Base-by-base conservation (phyloP, 805 yeast species). In the Candida namnaoensis region DNA sequence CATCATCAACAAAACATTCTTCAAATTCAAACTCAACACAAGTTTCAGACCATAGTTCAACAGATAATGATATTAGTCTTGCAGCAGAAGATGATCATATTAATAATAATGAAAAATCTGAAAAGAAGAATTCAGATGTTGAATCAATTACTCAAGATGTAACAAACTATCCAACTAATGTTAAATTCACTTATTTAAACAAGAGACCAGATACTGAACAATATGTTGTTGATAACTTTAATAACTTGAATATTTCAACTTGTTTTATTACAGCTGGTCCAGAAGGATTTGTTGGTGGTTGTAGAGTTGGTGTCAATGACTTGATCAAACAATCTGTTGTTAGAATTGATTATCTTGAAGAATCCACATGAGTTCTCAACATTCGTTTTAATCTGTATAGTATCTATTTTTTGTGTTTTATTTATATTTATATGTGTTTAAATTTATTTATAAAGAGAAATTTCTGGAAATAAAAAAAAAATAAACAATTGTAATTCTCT, bases 241-340 rank as follows among this genome's bases (percentile, higher is more conserved):
- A 32, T 7, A 50, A 49, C 23, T 51, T 65, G n/a, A 41, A 4
- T 69, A 74, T 8, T 58, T 80, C 36, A 47, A 70, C 43, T 66
- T 73, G 3, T 61, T 53, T 82, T 38, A 60, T 80, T 13, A 64
- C 76, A n/a, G 80, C 88, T 63, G 88, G 88, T 4, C 85, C 82
- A 36, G 66, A 72, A 9, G 35, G 61, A 3, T 71, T 80, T 66
- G 78, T 70, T 45, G 88, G 80, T 51, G 71, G 64, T 9, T 44
- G 79, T 15, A 69, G 90, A 53, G 53, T 61, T 34, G 56, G 70
- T 5, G 74, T 81, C 6, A 63, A 69, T 1, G 51, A 65, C 32
- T 53, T 71, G 41, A 59, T 78, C 12, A 43, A 45, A 10, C 44
- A 48, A 4, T 32, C 56, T 7, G 46, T 39, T 12, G 54, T 61